Percentiles rank a stretch among this genome's conserved stretches.
Conservation (phyloP, 495 filamentous ascomycete species). For the Talaromyces trachyspermus region DNA sequence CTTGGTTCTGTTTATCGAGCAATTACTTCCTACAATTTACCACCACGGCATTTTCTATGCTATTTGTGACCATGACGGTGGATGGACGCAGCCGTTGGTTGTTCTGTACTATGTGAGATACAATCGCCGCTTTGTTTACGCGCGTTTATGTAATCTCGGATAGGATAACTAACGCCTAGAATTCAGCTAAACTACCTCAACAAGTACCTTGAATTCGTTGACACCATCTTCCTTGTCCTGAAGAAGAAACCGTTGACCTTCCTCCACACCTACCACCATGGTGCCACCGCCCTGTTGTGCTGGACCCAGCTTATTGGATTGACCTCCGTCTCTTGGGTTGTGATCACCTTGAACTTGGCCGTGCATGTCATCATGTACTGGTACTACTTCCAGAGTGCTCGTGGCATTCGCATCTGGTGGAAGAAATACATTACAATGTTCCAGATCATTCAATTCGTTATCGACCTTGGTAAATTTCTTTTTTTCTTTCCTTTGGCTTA, state of each 20-base stretch:
- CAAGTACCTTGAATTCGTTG: constrained; percentile 63
- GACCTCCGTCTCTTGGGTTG: constrained; percentile 62
- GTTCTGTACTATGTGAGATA: constrained; percentile 64
- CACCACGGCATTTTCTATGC: constrained; percentile 56
- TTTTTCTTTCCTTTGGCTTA: no score
- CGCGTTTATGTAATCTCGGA: no score
- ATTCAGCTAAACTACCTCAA: constrained; percentile 64
- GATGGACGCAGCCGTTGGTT: constrained; percentile 60
- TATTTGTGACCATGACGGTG: constrained; percentile 57
- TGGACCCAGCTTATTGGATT: constrained; percentile 64
- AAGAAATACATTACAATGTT: constrained; percentile 54
- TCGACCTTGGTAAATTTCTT: constrained; percentile 53
- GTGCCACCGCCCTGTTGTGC: constrained; percentile 63
- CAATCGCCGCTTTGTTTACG: no score
- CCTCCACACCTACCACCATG: constrained; percentile 71
- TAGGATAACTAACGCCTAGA: constrained; percentile 16
- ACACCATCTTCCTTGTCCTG: constrained; percentile 64
- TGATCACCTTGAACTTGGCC: constrained; percentile 58
- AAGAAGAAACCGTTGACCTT: constrained; percentile 76
- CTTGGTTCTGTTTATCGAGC: constrained; percentile 57
- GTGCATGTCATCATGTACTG: constrained; percentile 69
- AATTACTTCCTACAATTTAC: constrained; percentile 53
- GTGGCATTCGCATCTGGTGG: constrained; percentile 54
- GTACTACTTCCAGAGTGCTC: constrained; percentile 57
- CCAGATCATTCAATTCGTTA: constrained; percentile 52